These are phyloP conservation scores for Boeremia exigua DNA, from an alignment of 2,329 filamentous ascomycete genomes.

Conservation along the genomic window DNA sequence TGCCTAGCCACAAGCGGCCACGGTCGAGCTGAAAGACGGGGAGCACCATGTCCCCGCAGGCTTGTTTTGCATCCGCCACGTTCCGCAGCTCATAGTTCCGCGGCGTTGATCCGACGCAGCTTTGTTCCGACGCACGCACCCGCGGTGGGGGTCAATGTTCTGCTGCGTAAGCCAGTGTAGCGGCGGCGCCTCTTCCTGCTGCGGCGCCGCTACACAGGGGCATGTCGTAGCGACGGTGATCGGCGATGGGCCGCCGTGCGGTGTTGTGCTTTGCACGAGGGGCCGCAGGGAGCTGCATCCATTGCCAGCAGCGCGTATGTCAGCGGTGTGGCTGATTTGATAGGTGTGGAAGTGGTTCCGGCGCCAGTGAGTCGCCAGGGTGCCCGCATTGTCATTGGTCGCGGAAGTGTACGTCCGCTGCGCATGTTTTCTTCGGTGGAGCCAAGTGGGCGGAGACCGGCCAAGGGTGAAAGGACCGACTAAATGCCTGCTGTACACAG, in stretches of 20 bases:
- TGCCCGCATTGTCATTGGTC: background rate
- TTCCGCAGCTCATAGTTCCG: background rate
- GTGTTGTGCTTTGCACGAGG: background rate
- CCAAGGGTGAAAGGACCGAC: slow-evolving; percentile 8
- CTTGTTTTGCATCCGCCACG: background rate
- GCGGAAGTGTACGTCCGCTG: slow-evolving; percentile 4
- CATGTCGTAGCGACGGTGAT: background rate
- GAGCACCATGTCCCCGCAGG: background rate
- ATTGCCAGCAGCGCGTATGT: background rate
- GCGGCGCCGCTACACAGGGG: background rate
- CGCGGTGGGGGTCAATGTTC: no score
- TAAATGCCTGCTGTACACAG: background rate
- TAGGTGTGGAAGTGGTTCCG: slow-evolving; percentile 5
- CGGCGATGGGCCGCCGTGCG: background rate
- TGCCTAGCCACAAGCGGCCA: background rate
- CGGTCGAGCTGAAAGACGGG: background rate
- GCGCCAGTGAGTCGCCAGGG: slow-evolving; percentile 1
- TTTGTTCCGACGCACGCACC: no score
- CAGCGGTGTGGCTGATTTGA: background rate
- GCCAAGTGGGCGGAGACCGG: background rate
- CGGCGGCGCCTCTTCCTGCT: background rate
- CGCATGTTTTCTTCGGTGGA: background rate
- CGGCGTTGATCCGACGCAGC: background rate
- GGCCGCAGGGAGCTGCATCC: background rate
- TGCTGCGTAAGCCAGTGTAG: background rate